Evolutionary conservation across 805 yeast species (phyloP), one percentile per base, ranked within the genome.

Genomic region (Starmerella apis): DNA sequence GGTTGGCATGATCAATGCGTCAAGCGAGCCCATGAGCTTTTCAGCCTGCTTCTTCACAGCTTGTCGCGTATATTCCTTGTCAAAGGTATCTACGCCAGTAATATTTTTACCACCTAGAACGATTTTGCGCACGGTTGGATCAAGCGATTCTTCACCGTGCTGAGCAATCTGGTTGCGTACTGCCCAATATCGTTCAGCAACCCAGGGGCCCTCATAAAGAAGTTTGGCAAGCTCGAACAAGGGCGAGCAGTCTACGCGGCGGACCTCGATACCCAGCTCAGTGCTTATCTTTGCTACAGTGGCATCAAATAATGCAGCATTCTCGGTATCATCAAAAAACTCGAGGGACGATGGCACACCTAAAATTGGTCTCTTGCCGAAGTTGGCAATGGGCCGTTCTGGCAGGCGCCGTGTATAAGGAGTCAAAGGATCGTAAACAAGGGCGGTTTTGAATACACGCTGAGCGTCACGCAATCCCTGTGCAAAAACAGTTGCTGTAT

Each of bases 171-270:
- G 73, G 37, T 82, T 85, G 58, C 78, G 76, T 32, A 80, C 77
- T 23, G 96, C 96, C 55, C 86, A 79, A 68, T 79, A 87, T 59
- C 98, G 77, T 70, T 90, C 98, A 22, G 94, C 86, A 10, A 90
- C 97, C 98, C 98, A 90, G n/a, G 97, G 84, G 51, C 98, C 98
- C 63, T 90, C 96, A 64, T 90, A 90, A 32, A 90, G 73, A 62
- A 92, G 84, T 59, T 78, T 78, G 16, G 97, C 98, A 50, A 90
- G 72, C 32, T 83, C 83, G 53, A 85, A 71, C 36, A 90, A 71
- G 3, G 87, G 84, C 16, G 80, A 66, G 64, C 90, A 88, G 66
- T 86, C 88, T 38, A 80, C 65, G 10, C 79, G 69, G 20, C 77
- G 73, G 25, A 85, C 67, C 47, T 75, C 75, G 38, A 82, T 84